These are phyloP conservation scores for Lactarius evosmus DNA, from an alignment of 768 basidiomycete species.

Conservation along the genomic window DNA sequence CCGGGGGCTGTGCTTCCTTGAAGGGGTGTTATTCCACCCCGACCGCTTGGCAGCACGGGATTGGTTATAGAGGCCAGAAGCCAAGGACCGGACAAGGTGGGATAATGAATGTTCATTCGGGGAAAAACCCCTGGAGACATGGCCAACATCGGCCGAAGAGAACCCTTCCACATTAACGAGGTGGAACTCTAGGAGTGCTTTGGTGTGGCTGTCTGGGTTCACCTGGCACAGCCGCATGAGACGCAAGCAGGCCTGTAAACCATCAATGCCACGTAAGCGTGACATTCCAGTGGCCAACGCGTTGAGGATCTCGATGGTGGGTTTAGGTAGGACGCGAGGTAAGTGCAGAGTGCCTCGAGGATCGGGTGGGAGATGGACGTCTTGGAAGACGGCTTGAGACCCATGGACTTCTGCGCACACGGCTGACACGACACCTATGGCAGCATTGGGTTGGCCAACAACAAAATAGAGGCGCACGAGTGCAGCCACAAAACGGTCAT, in stretches of 20 bases:
- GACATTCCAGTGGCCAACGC: conserved; percentile 53
- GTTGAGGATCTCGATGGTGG: conserved; percentile 53
- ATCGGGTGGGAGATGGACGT: conserved; percentile 1
- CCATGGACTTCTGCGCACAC: conserved; percentile 13
- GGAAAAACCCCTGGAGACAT: conserved; percentile 44
- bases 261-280: conserved; percentile 46
- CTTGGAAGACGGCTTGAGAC: conserved; percentile 4
- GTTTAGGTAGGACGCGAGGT: conserved; percentile 23
- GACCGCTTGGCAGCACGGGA: conserved; percentile 16
- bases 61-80: conserved; percentile 50
- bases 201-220: conserved; percentile 50
- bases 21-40: conserved; percentile 37
- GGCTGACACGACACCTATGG: conserved; percentile 13
- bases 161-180: conserved; percentile 44
- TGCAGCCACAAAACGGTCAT: conserved; percentile 23
- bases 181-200: conserved; percentile 53
- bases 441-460: conserved; percentile 11
- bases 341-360: conserved; percentile 11
- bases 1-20: conserved; percentile 27
- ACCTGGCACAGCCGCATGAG: conserved; percentile 55
- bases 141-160: conserved; percentile 46
- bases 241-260: conserved; percentile 45
- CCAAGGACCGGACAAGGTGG: conserved; percentile 56
- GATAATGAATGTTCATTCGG: conserved; percentile 48
- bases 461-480: conserved; percentile 25